Conservation (phyloP, 2,329 filamentous ascomycete species). For the Penicillium italicum region DNA sequence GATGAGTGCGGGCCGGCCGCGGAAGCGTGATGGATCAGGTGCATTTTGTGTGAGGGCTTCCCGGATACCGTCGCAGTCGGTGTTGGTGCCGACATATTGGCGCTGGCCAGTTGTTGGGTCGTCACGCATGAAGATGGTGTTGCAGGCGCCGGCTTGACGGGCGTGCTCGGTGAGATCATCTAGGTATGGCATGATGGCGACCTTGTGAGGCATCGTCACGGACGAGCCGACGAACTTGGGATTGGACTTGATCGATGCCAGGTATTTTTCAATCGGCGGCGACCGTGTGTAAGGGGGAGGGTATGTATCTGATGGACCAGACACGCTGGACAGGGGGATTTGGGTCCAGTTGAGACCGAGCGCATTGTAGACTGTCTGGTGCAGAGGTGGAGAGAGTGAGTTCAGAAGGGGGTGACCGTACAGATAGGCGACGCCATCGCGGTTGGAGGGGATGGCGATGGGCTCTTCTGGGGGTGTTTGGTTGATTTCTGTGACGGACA, state of each 20-base stretch:
- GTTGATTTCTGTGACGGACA: slow-evolving; percentile 19
- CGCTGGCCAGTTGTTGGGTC: slow-evolving; percentile 43
- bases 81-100: slow-evolving; percentile 70
- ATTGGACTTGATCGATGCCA: slow-evolving; percentile 36
- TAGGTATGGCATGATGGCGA: slow-evolving; percentile 68
- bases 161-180: slow-evolving; percentile 72
- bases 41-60: slow-evolving; percentile 64
- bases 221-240: slow-evolving; percentile 57
- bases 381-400: slow-evolving; percentile 54
- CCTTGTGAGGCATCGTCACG: slow-evolving; percentile 82
- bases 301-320: slow-evolving; percentile 29
- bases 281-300: slow-evolving; percentile 36
- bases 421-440: slow-evolving; percentile 53
- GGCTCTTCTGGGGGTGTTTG: slow-evolving; percentile 29
- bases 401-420: slow-evolving; percentile 57
- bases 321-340: slow-evolving; percentile 43
- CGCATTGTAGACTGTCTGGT: slow-evolving; percentile 53
- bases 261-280: slow-evolving; percentile 35
- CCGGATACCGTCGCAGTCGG: slow-evolving; percentile 73
- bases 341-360: slow-evolving; percentile 53
- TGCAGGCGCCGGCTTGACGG: slow-evolving; percentile 70
- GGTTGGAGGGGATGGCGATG: slow-evolving; percentile 32
- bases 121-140: slow-evolving; percentile 67
- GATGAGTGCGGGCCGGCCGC: slow-evolving; percentile 63
- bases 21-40: slow-evolving; percentile 27